Evolutionary conservation across 164 flowering plant species (phyloP).

Genomic region (Berberis thunbergii): DNA sequence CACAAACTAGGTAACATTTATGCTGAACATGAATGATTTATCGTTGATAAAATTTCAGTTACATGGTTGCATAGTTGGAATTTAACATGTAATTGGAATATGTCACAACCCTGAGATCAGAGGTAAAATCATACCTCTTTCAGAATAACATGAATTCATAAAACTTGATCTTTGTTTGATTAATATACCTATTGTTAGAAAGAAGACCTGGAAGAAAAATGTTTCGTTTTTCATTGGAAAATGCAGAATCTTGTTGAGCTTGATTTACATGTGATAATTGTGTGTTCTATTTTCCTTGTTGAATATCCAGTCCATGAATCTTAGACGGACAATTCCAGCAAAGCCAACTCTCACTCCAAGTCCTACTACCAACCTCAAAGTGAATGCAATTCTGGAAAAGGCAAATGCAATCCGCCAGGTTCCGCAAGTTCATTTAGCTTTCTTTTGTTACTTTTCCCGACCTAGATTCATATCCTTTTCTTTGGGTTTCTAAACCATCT

Average conservation of each 20-base stretch:
- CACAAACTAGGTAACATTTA: too few species aligned
- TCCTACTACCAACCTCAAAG: conserved; percentile 38
- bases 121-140: too few species aligned
- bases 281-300: conserved; percentile 4
- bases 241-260: neutral
- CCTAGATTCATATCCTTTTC: neutral
- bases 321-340: conserved; percentile 45
- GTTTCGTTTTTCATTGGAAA: neutral
- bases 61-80: too few species aligned
- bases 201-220: too few species aligned
- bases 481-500: neutral
- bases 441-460: neutral
- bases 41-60: too few species aligned
- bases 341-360: conserved; percentile 27
- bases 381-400: conserved; percentile 76
- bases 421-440: neutral
- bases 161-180: too few species aligned
- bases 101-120: too few species aligned
- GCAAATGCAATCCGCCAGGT: conserved; percentile 96
- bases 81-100: too few species aligned
- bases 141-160: too few species aligned
- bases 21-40: too few species aligned
- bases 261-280: neutral
- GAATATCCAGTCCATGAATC: conserved; percentile 55
- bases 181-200: too few species aligned